Evolutionary conservation across 2,329 filamentous ascomycete genomes (phyloP).

Genomic region (Cladorrhinum sp.): DNA sequence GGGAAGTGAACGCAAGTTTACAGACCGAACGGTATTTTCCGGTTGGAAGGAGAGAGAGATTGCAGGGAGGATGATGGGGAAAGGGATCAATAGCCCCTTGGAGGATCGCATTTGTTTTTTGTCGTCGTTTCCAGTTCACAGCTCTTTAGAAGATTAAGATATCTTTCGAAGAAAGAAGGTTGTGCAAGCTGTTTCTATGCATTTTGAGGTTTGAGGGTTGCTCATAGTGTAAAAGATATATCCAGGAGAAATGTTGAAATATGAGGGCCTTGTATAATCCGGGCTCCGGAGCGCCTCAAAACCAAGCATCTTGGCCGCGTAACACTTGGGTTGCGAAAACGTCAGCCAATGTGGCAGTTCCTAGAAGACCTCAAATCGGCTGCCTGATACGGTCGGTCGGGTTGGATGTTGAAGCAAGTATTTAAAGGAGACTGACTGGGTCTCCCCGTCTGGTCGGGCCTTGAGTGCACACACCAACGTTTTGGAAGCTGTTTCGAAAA

Average conservation of each 20-base stretch:
- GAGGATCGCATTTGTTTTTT: neutral
- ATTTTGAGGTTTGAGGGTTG: no score
- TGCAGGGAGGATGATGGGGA: neutral
- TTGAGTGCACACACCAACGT: conserved; percentile 4
- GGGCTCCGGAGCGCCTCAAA: no score
- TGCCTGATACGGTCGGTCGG: conserved; percentile 7
- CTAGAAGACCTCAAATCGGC: neutral
- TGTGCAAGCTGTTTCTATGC: no score
- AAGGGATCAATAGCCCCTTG: neutral
- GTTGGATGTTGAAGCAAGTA: neutral
- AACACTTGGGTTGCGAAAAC: neutral
- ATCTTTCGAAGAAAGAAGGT: no score
- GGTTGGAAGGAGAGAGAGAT: neutral
- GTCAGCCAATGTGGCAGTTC: neutral
- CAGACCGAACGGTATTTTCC: no score
- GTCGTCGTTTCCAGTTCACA: neutral
- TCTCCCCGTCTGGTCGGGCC: neutral
- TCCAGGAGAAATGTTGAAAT: no score
- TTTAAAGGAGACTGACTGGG: neutral
- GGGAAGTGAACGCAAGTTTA: neutral
- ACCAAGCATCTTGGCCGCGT: neutral
- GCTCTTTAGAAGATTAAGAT: no score
- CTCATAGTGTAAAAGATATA: no score
- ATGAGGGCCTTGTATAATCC: no score
- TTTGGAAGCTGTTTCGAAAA: conserved; percentile 20